Percentiles rank a stretch among this genome's conserved stretches.
Conservation (phyloP, 1,139 yeast genomes). For the Nakaseomyces sp. region DNA sequence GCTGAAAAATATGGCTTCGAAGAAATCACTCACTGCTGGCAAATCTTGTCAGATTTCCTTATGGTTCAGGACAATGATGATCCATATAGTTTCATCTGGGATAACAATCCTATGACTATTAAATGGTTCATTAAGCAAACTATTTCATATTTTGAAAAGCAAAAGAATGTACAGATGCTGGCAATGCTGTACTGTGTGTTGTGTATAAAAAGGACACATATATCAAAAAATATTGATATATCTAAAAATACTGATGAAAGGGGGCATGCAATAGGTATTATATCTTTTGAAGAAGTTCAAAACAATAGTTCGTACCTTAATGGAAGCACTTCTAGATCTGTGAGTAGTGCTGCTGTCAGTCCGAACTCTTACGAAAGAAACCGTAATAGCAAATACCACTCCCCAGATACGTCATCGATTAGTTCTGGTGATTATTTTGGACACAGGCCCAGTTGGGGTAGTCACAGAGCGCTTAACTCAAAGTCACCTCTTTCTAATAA, state of each 20-base stretch:
- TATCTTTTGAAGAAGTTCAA: neutral
- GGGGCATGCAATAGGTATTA: slow-evolving; percentile 2
- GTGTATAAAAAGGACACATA: slow-evolving; percentile 10
- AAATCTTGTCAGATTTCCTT: slow-evolving; percentile 38
- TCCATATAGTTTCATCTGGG: slow-evolving; percentile 54
- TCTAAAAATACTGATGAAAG: slow-evolving; percentile 6
- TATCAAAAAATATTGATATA: neutral
- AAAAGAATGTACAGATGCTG: slow-evolving; percentile 75
- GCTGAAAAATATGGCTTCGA: slow-evolving; percentile 55
- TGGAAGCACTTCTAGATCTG: slow-evolving; percentile 8
- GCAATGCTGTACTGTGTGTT: slow-evolving; percentile 77
- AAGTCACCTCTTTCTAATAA: slow-evolving; percentile 8
- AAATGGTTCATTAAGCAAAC: slow-evolving; percentile 60
- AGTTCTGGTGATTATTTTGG: slow-evolving; percentile 24
- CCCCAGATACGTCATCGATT: slow-evolving; percentile 18
- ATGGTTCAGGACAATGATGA: slow-evolving; percentile 21
- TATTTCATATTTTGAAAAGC: slow-evolving; percentile 53
- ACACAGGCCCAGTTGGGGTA: slow-evolving; percentile 11
- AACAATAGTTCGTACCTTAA: neutral
- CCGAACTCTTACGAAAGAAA: slow-evolving; percentile 7
- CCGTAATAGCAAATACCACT: slow-evolving; percentile 1
- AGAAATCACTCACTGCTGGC: slow-evolving; percentile 74
- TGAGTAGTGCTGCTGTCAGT: slow-evolving; percentile 9
- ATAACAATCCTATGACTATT: slow-evolving; percentile 74
- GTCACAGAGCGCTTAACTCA: neutral